These are phyloP conservation scores for Neopestalotiopsis sp. DNA, from an alignment of 2,329 filamentous ascomycete genomes.

Conservation along the genomic window DNA sequence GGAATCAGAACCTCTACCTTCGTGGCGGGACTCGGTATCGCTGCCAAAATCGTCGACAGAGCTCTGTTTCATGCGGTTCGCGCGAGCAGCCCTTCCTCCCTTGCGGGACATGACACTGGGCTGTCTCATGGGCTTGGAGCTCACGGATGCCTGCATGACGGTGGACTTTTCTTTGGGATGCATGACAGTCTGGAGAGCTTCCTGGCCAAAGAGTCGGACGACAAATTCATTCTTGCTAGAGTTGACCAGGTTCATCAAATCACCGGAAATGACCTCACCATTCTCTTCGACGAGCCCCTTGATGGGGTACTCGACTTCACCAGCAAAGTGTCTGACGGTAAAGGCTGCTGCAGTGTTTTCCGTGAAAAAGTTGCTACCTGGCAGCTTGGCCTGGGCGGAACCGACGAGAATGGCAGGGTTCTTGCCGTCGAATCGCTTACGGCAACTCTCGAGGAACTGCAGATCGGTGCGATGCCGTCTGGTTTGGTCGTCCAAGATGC, in stretches of 20 bases:
- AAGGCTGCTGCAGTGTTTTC: conserved; percentile 82
- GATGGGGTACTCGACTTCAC: conserved; percentile 92
- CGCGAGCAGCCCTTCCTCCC: conserved; percentile 48
- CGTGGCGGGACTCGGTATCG: conserved; percentile 46
- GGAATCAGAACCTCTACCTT: conserved; percentile 29
- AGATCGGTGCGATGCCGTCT: conserved; percentile 85
- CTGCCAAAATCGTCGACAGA: conserved; percentile 55
- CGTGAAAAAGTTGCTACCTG: conserved; percentile 88
- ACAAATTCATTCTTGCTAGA: conserved; percentile 89
- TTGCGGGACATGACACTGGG: conserved; percentile 91
- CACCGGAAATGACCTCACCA: conserved; percentile 92
- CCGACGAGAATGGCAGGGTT: conserved; percentile 87
- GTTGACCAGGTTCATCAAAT: conserved; percentile 92
- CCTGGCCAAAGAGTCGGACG: conserved; percentile 90
- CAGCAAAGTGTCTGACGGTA: conserved; percentile 93
- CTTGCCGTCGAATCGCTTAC: conserved; percentile 93
- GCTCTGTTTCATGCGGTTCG: conserved; percentile 45
- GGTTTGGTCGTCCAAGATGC: conserved; percentile 95
- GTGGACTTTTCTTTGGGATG: conserved; percentile 90
- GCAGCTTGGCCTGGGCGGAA: conserved; percentile 74
- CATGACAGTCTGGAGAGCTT: conserved; percentile 88
- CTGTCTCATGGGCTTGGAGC: conserved; percentile 90
- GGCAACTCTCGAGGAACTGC: conserved; percentile 87
- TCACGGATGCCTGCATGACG: conserved; percentile 94
- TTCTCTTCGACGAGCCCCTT: conserved; percentile 92